Evolutionary conservation across 768 basidiomycete genomes (phyloP).

Genomic region (Candolleomyces aberdarensis): DNA sequence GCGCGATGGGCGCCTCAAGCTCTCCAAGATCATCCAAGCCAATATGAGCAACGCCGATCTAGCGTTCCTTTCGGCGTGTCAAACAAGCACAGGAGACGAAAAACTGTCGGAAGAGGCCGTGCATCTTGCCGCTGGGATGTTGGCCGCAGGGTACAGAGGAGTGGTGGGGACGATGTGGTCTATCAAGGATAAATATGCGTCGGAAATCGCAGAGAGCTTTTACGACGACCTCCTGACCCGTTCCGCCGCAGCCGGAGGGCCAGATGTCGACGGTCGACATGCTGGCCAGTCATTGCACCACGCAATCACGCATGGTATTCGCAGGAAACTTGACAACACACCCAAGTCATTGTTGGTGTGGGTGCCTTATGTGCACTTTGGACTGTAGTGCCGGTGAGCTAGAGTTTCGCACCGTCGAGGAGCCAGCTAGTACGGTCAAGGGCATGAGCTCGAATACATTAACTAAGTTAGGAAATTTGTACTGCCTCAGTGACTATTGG

Average conservation of each 20-base stretch:
- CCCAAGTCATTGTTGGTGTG: neutral
- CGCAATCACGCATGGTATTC: neutral
- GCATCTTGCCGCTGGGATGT: conserved; percentile 19
- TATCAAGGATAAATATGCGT: conserved; percentile 12
- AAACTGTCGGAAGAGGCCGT: conserved; percentile 13
- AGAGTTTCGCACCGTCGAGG: no score
- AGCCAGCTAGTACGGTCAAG: no score
- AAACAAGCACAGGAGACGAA: conserved; percentile 14
- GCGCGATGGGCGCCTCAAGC: conserved; percentile 4
- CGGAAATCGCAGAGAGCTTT: conserved; percentile 9
- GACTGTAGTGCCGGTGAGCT: neutral
- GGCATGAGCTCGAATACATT: no score
- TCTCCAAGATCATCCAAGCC: conserved; percentile 10
- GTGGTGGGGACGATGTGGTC: conserved; percentile 18
- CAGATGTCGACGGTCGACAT: neutral
- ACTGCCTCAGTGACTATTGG: no score
- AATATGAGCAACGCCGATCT: conserved; percentile 9
- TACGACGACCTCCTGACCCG: neutral
- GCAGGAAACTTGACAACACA: neutral
- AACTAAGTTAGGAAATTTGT: no score
- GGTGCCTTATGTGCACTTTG: conserved; percentile 11
- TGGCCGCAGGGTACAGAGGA: conserved; percentile 15
- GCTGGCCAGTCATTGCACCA: conserved; percentile 8
- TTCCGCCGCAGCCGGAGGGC: neutral
- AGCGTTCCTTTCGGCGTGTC: conserved; percentile 15